phyloP scores from a whole-genome alignment of 345 rosid species.

The Hevea brasiliensis region DNA sequence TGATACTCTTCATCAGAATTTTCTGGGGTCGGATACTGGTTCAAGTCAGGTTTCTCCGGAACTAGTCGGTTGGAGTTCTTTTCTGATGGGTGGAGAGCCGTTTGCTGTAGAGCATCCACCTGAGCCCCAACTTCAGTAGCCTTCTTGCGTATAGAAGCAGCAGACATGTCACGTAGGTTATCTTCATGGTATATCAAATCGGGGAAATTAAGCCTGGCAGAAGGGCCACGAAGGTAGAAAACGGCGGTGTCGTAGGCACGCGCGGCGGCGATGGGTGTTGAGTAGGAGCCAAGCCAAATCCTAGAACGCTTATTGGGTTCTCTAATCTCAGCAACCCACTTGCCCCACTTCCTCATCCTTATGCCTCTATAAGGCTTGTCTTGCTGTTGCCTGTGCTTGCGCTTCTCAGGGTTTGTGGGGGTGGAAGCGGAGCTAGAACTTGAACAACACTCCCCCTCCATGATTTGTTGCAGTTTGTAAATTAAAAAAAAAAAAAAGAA shows the following conservation, averaged over 20 bases:
- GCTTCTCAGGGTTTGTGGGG: not conserved
- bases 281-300: conserved; percentile 54
- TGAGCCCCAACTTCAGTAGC: conserved; percentile 51
- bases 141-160: conserved; percentile 42
- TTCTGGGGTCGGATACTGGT: conserved; percentile 40
- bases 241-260: conserved; percentile 54
- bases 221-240: conserved; percentile 50
- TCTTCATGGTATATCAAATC: conserved; percentile 33
- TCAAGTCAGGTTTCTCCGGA: conserved; percentile 42
- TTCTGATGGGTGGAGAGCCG: conserved; percentile 11
- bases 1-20: conserved; percentile 24
- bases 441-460: conserved; percentile 20
- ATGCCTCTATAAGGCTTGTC: conserved; percentile 48
- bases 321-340: conserved; percentile 53
- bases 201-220: conserved; percentile 52
- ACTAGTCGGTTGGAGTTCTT: not conserved
- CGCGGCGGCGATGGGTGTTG: conserved; percentile 47
- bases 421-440: conserved; percentile 17
- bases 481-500: no score
- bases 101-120: conserved; percentile 38
- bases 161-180: conserved; percentile 25
- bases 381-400: conserved; percentile 22
- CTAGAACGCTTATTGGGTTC: conserved; percentile 53
- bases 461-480: not conserved
- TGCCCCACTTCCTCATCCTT: conserved; percentile 61